Evolutionary conservation across 2,329 filamentous ascomycete species (phyloP), one percentile per base, ranked within the genome.

Genomic region (Leptographium procerum): DNA sequence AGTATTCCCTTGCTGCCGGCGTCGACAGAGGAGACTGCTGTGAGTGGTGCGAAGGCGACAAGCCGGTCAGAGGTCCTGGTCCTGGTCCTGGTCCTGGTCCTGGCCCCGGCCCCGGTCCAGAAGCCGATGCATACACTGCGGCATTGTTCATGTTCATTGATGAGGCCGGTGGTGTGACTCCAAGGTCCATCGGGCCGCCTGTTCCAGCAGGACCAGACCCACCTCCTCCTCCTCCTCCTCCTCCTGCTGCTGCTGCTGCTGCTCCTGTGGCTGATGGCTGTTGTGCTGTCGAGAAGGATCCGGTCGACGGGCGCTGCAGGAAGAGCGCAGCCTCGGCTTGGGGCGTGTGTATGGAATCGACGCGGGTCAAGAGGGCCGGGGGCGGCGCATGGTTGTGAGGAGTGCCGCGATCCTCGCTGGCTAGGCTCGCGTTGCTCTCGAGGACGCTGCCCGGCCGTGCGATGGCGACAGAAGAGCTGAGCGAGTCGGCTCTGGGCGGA

Each of bases 301-400:
- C 26, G 1, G 74, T 72, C 3, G 78, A 76, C 1, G 80, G 77
- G 62, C 84, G 85, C 59, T 85, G 82, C 22, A 83, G 72, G 65
- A 85, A 85, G n/a, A 86, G 68, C 1, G 77, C 77, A 1, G 79
- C 79, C 65, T 83, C 82, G 60, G 81, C 75, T 69, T 85, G 74
- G 53, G 83, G 72, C 52, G 78, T 76, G 63, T 78, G 70, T 61
- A 77, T 67, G 55, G 75, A 64, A 61, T 87, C 76, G 43, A 63
- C 57, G 61, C 77, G 67, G 64, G 79, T 65, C 67, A 84, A 77
- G 58, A 83, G 66, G 8, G 71, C 66, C 4, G 69, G 58, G 60
- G 64, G 63, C 1, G 61, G 67, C 7, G 69, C 67, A 58, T 59
- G 57, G 4, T 83, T 80, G 31, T 76, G 73, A 4, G 80, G 80